Conservation (phyloP, 495 filamentous ascomycete genomes). For the Aspergillus saccharolyticus region DNA sequence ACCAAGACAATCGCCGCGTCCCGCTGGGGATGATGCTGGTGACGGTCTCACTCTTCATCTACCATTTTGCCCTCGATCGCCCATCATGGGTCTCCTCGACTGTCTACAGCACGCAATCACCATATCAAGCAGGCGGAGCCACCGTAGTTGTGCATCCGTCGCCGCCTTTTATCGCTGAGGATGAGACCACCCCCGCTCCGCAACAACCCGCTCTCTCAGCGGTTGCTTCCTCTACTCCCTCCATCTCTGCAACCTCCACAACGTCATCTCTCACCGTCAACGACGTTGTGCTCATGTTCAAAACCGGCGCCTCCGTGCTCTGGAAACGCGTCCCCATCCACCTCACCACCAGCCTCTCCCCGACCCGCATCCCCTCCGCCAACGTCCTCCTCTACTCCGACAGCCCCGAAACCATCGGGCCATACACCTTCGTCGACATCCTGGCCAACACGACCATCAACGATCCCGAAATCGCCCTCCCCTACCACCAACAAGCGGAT, state of each 20-base stretch:
- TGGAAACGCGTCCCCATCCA: slow-evolving; percentile 34
- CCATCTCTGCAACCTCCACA: slow-evolving; percentile 1
- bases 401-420: slow-evolving; percentile 29
- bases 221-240: not conserved
- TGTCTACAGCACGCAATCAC: not conserved
- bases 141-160: not conserved
- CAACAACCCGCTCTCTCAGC: not conserved
- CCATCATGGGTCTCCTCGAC: slow-evolving; percentile 2
- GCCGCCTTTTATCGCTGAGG: not conserved
- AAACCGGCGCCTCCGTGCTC: slow-evolving; percentile 34
- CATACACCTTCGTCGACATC: slow-evolving; percentile 30
- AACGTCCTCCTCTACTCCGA: slow-evolving; percentile 35
- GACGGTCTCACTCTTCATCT: slow-evolving; percentile 22
- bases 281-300: slow-evolving; percentile 36
- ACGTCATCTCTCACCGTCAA: slow-evolving; percentile 15
- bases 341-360: slow-evolving; percentile 19
- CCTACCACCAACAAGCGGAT: slow-evolving; percentile 22
- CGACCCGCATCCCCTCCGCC: slow-evolving; percentile 19
- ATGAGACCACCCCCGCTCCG: not conserved
- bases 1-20: slow-evolving; percentile 26
- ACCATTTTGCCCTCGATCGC: slow-evolving; percentile 23
- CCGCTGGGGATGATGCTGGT: slow-evolving; percentile 27
- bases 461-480: slow-evolving; percentile 16
- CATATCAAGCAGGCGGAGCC: not conserved
- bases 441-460: slow-evolving; percentile 25